Conservation (phyloP, 768 basidiomycete genomes). For the Lactarius hengduanensis region DNA sequence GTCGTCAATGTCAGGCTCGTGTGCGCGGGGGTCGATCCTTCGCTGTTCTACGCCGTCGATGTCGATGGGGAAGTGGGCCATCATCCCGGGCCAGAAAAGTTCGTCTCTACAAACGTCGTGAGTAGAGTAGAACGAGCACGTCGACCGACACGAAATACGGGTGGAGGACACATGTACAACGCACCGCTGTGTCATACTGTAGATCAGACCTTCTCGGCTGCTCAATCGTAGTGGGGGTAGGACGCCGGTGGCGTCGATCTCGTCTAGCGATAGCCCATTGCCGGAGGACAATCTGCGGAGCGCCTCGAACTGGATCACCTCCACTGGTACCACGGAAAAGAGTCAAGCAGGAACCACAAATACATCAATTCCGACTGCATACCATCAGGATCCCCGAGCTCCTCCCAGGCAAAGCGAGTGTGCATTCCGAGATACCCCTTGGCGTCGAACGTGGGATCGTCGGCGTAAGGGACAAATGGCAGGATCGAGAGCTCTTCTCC, state of each 20-base stretch:
- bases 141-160: neutral
- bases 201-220: constrained; percentile 16
- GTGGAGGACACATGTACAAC: constrained; percentile 2
- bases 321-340: constrained; percentile 37
- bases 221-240: constrained; percentile 39
- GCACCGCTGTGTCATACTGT: constrained; percentile 34
- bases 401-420: constrained; percentile 52
- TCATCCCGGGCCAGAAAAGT: constrained; percentile 19
- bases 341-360: neutral
- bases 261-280: constrained; percentile 40
- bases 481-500: constrained; percentile 51
- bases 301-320: constrained; percentile 51
- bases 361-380: constrained; percentile 26
- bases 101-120: constrained; percentile 4
- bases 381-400: constrained; percentile 43
- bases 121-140: neutral
- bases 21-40: constrained; percentile 22
- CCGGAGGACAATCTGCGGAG: constrained; percentile 42
- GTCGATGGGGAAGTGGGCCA: constrained; percentile 2
- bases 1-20: constrained; percentile 25
- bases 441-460: constrained; percentile 55
- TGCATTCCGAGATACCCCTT: constrained; percentile 43
- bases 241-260: constrained; percentile 49
- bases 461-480: constrained; percentile 61
- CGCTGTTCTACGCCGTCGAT: constrained; percentile 16